These are phyloP conservation scores for Phytopythium montanum DNA, from an alignment of 352 stramenopile species.

Conservation along the genomic window DNA sequence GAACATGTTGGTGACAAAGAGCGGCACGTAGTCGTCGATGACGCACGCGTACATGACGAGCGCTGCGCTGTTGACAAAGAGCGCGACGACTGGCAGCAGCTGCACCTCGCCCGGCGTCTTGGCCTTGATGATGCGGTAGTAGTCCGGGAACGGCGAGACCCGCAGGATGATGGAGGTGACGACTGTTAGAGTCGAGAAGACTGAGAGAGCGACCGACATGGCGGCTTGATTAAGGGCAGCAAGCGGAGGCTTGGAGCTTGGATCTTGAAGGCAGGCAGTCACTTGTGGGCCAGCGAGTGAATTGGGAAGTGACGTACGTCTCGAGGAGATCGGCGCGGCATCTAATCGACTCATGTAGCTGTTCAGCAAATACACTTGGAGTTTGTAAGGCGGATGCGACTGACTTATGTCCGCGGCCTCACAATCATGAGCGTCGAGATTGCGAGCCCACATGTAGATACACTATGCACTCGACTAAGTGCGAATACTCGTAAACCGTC, in stretches of 20 bases:
- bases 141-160: slow-evolving; percentile 2
- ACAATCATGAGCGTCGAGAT: neutral
- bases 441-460: neutral
- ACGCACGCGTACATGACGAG: slow-evolving; percentile 3
- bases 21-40: slow-evolving; percentile 18
- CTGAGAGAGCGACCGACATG: slow-evolving; percentile 15
- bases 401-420: too few relatives aligned
- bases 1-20: slow-evolving; percentile 24
- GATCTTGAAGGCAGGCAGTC: too few relatives aligned
- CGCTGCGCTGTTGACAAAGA: slow-evolving; percentile 2
- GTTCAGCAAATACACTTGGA: neutral
- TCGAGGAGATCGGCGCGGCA: neutral
- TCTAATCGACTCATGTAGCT: neutral
- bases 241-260: too few relatives aligned
- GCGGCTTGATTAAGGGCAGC: neutral
- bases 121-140: slow-evolving; percentile 6
- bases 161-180: slow-evolving; percentile 7
- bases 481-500: too few relatives aligned
- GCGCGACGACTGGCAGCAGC: neutral
- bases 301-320: neutral
- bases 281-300: neutral
- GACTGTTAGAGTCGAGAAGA: slow-evolving; percentile 12
- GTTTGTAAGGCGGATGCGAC: neutral
- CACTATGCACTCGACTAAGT: neutral
- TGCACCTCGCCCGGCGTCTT: slow-evolving; percentile 1